These are phyloP conservation scores for Capronia americana DNA, from an alignment of 2,329 filamentous ascomycete genomes.

Conservation along the genomic window DNA sequence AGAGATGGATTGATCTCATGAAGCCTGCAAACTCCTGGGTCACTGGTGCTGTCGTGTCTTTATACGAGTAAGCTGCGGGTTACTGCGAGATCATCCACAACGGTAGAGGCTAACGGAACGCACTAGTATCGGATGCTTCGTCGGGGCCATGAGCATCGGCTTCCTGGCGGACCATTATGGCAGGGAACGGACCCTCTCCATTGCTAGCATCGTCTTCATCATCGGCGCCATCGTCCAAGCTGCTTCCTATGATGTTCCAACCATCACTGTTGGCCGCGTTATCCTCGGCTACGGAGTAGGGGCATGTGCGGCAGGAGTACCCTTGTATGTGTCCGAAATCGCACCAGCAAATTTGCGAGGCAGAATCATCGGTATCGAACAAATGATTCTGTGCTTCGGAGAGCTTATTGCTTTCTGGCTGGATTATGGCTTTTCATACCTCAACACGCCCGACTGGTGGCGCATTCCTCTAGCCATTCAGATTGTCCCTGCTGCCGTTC, in stretches of 20 bases:
- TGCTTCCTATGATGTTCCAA: conserved; percentile 47
- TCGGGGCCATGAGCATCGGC: conserved; percentile 20
- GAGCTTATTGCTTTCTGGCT: conserved; percentile 49
- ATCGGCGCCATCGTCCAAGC: conserved; percentile 41
- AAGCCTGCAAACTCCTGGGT: conserved; percentile 37
- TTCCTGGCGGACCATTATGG: conserved; percentile 20
- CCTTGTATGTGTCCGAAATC: conserved; percentile 55
- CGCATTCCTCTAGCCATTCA: too few relatives aligned
- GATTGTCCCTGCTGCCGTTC: conserved; percentile 40
- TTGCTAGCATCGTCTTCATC: conserved; percentile 19
- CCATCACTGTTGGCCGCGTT: conserved; percentile 58
- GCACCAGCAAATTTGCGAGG: conserved; percentile 49
- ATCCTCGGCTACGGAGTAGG: conserved; percentile 58
- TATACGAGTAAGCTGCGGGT: conserved; percentile 46
- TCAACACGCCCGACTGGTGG: too few relatives aligned
- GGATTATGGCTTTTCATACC: conserved; percentile 39
- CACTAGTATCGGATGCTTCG: conserved; percentile 24
- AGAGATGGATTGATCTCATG: conserved; percentile 42
- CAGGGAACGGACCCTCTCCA: conserved; percentile 19
- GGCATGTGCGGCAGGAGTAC: conserved; percentile 55
- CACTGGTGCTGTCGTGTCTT: conserved; percentile 47
- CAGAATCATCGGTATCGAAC: conserved; percentile 49
- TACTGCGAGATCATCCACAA: conserved; percentile 22
- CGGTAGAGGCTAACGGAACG: too few relatives aligned
- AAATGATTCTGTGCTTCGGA: conserved; percentile 55